Evolutionary conservation across 768 basidiomycete genomes (phyloP).

Genomic region (Suillus lakei): DNA sequence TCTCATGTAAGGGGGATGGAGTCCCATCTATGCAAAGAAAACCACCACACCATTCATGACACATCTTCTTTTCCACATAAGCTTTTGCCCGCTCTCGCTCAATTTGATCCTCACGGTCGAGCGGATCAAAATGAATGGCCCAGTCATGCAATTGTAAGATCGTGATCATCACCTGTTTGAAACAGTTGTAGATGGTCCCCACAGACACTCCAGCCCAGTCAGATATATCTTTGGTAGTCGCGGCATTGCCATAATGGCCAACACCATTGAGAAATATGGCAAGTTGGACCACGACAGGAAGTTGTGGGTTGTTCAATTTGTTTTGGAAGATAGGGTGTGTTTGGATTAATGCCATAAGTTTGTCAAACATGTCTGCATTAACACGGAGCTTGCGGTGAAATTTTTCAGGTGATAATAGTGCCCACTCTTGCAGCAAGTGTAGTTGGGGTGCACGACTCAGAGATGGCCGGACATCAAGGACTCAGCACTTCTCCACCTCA

Average conservation of each 20-base stretch:
- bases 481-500: neutral
- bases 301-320: constrained; percentile 14
- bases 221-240: constrained; percentile 3
- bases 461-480: neutral
- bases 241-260: constrained; percentile 11
- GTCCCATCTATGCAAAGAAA: constrained; percentile 15
- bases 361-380: constrained; percentile 27
- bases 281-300: neutral
- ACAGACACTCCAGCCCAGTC: constrained; percentile 13
- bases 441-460: neutral
- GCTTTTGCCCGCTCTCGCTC: neutral
- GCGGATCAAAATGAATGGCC: constrained; percentile 8
- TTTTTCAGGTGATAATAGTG: neutral
- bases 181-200: constrained; percentile 15
- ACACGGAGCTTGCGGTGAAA: constrained; percentile 28
- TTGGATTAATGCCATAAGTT: constrained; percentile 19
- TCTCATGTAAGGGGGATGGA: constrained; percentile 18
- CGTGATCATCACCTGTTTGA: constrained; percentile 6
- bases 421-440: constrained; percentile 7
- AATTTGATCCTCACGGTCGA: constrained; percentile 4
- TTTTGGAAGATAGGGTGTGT: constrained; percentile 29
- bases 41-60: constrained; percentile 7
- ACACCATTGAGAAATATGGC: constrained; percentile 7
- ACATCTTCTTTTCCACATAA: neutral
- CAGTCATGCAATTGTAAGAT: constrained; percentile 9